Evolutionary conservation across 371 early-diverging fungal genomes (phyloP), one percentile per base, ranked within the genome.

Genomic region (Conidiobolus incongruus): DNA sequence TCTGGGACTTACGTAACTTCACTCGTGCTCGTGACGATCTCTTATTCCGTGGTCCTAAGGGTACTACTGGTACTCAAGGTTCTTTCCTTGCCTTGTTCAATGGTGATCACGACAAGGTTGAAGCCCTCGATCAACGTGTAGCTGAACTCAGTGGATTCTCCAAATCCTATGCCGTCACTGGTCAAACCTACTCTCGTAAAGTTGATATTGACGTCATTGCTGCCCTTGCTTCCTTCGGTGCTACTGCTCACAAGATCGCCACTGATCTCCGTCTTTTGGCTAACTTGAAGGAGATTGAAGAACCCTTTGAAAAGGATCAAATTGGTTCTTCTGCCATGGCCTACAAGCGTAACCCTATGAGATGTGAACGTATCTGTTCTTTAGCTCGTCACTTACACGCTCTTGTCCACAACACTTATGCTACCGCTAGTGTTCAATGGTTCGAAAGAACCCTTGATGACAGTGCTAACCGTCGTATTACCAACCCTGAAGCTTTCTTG

Each of bases 321-420:
- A 94, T 96, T 46, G 96, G 96, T 11, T 80, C 81, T 30, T 89
- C 90, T 28, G 97, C 97, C 41, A 94, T 96, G 97, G 95, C 97
- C 44, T 96, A 96, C 68, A 96, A 96, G 79, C 83, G 95, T 53
- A 96, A 96, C 70, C 97, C 97, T 28, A 96, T 96, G 94, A 80
- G 93, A 37, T 83, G 79, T 52, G 97, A 96, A 55, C 85, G 97
- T 52, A 81, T 88, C 28, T 93, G 94, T 68, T 76, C 87, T 26
- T 71, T 96, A 42, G 61, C 91, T n/a, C 83, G 96, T 44, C 95
- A 96, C 56, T 66, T 96, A 49, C 86, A 90, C 80, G 66, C 81
- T n/a, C 70, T 96, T 8, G 70, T 75, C 43, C 74, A 74, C 53
- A 79, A 96, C 58, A 78, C 88, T 26, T 61, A 84, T 34, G 75